Evolutionary conservation across 2,329 filamentous ascomycete genomes (phyloP), one percentile per base, ranked within the genome.

Genomic region (Bipolaris bicolor): DNA sequence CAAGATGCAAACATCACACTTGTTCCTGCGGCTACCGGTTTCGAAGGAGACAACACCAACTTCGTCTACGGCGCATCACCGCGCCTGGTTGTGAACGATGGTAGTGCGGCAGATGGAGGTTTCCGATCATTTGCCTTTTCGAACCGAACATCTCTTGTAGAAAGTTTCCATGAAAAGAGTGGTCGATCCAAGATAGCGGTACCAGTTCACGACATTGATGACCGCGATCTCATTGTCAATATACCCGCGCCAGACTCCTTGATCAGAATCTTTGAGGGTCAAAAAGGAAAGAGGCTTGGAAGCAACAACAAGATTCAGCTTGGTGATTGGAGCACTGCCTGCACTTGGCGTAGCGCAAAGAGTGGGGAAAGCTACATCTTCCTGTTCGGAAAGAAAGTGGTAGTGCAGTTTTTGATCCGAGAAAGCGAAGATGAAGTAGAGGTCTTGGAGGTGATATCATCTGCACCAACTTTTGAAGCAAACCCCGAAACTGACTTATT

Each of bases 311-410:
- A 70, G 58, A 65, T 61, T 9, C 53, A 67, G 33, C 53, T 72
- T 7, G 70, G 71, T 5, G 70, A 73, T 39, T 72, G 70, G 71
- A 72, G 68, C 26, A 64, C 66, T 6, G 61, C 67, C 9, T 71
- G 71, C 16, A 59, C 57, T n/a, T 73, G 71, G 71, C 63, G 64
- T 6, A 72, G 67, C 36, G 49, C 50, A 11, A 58, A 60, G 18
- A 72, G 70, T 22, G 68, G 68, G 1, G 57, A 70, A 13, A 66
- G 51, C 36, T 72, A 73, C 39, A 31, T 72, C 6, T 73, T 70
- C 47, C 26, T 73, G 9, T 72, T 73, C 40, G 71, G 71, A 24
- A 73, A 73, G 53, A 68, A 66, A 45, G 65, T 60, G 57, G 66
- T 66, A 2, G 69, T 73, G 18, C 71, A 73, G 20, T 63, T 72